phyloP scores from a whole-genome alignment of 352 stramenopile species.

The Pelagophyceae sp. region DNA sequence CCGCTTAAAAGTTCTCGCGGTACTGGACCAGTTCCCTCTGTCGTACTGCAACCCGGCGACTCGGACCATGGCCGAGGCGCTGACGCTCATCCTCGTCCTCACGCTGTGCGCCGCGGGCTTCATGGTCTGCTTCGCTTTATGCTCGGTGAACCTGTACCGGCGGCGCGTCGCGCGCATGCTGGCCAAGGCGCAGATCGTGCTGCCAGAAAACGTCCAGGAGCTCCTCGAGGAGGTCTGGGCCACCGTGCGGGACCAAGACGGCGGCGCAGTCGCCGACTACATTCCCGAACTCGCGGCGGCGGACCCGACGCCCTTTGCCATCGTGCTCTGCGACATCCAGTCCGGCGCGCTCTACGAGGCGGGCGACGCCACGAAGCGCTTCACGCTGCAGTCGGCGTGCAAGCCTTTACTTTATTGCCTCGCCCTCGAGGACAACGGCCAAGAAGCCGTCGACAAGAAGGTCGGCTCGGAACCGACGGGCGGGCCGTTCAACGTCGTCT shows the following conservation, averaged over 20 bases:
- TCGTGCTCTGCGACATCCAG: constrained; percentile 39
- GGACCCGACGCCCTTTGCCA: constrained; percentile 39
- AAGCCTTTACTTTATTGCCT: constrained; percentile 42
- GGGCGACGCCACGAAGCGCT: constrained; percentile 29
- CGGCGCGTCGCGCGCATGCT: no score
- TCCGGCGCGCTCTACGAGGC: constrained; percentile 32
- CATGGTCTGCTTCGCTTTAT: no score
- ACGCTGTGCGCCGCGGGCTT: no score
- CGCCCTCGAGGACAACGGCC: constrained; percentile 32
- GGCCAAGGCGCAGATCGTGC: no score
- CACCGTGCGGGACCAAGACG: neutral
- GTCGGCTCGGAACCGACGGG: constrained; percentile 40
- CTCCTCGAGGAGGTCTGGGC: neutral
- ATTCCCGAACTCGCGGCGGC: constrained; percentile 36
- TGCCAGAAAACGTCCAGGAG: neutral
- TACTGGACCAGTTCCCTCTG: no score
- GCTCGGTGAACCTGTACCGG: no score
- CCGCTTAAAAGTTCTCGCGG: no score
- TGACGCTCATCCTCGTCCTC: no score
- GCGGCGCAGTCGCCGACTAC: constrained; percentile 36
- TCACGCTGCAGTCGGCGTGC: constrained; percentile 37
- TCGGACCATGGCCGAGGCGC: no score
- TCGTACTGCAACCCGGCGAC: no score
- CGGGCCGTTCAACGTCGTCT: constrained; percentile 38
- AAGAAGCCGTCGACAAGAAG: constrained; percentile 35